Base-by-base conservation (phyloP, 139 green algal genomes). In the Pycnococcus provasolii region DNA sequence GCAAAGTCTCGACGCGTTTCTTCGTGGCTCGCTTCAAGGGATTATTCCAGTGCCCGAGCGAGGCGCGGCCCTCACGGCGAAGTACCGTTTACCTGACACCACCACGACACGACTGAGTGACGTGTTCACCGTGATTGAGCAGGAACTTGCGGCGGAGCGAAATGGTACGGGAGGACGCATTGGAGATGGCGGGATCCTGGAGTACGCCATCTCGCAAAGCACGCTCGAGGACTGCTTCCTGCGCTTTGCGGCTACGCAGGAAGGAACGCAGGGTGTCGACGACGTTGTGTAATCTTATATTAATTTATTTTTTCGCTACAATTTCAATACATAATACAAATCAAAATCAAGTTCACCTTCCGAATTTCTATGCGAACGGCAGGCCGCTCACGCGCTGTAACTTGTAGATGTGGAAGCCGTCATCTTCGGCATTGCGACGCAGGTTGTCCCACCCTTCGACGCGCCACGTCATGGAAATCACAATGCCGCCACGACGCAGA, bases 251-350 rank as follows among this genome's bases (percentile, higher is more conserved):
- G 44, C 42, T n/a, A 48, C 45, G 55, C 67, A 73, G 50, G 50
- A 55, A 61, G 6, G 40, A 61, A n/a, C 45, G 65, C 15, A 89
- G 89, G 4, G 89, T 96, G 2, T 95, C 88, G 67, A 88, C 95
- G 1, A 96, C 96, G 90, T 86, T 96, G 58, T 89, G 89, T 7
- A 79, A 96, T 48, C 89, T 96, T 41, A 55, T 43, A n/a, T 42
- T 48, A 46, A 15, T n/a, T 42, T 26, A 66, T 7, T 48, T 74
- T 37, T 41, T 7, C 4, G 45, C 26, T 26, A 26, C 26, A 26
- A 26, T 26, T 26, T 26, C 26, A 26, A 26, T 26, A 26, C 26
- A 26, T 26, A 26, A 26, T 26, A 26, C 26, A 26, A 26, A 26
- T 26, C 26, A 26, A 26, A 26, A 26, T 26, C 26, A 26, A 26